Percentiles rank a stretch among this genome's conserved stretches.
phyloP scores from a whole-genome alignment of 495 filamentous ascomycete genomes.

The Aspergillus cristatus region DNA sequence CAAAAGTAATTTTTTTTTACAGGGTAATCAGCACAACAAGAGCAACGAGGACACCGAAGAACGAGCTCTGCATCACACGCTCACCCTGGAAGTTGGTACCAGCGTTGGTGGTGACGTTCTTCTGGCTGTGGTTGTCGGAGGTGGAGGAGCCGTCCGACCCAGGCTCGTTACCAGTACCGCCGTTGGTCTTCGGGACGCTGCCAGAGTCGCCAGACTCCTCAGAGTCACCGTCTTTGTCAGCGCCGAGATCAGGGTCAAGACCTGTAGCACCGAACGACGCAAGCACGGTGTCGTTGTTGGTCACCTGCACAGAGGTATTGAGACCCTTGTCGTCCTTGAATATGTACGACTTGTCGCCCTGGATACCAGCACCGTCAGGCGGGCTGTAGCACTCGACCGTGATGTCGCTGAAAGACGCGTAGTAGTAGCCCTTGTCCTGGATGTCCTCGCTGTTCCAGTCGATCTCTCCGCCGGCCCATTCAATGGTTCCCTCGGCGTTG shows the following conservation, averaged over 20 bases:
- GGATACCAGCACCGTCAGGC: constrained; percentile 49
- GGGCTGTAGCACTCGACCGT: constrained; percentile 77
- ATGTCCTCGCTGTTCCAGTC: constrained; percentile 81
- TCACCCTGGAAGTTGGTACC: constrained; percentile 26
- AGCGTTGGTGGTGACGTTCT: constrained; percentile 7
- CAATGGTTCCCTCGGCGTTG: constrained; percentile 77
- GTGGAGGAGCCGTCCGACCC: constrained; percentile 13
- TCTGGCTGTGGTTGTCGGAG: constrained; percentile 10
- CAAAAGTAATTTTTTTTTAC: constrained; percentile 27
- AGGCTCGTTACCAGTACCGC: constrained; percentile 22
- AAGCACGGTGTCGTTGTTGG: constrained; percentile 67
- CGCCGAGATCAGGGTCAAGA: constrained; percentile 49
- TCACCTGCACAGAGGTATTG: constrained; percentile 67
- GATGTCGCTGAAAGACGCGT: constrained; percentile 68
- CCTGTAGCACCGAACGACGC: constrained; percentile 72
- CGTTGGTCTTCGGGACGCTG: constrained; percentile 22
- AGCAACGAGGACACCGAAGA: constrained; percentile 49
- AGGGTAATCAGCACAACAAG: constrained; percentile 45
- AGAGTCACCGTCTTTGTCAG: constrained; percentile 17
- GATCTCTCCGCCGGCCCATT: constrained; percentile 85
- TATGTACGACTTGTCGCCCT: constrained; percentile 59
- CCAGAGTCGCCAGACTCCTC: constrained; percentile 11
- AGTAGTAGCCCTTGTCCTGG: constrained; percentile 80
- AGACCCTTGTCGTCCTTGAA: constrained; percentile 57
- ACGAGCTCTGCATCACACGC: constrained; percentile 40